phyloP scores from a whole-genome alignment of 495 filamentous ascomycete genomes.

The Chaetomium cochliodes region DNA sequence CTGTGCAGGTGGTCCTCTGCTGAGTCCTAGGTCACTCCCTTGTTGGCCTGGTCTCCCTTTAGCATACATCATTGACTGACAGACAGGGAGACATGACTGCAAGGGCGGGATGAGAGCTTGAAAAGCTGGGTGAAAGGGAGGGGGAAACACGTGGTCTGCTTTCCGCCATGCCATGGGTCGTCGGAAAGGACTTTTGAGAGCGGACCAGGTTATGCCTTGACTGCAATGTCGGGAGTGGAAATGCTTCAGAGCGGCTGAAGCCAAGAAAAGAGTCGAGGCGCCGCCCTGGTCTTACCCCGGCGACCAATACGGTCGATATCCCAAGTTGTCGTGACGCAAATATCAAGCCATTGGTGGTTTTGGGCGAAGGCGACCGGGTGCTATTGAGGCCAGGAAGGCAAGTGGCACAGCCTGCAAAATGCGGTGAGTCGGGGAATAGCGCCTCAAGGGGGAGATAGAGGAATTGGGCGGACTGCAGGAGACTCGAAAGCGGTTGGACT shows the following conservation, averaged over 20 bases:
- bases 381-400: background rate
- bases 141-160: no score
- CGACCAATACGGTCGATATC: background rate
- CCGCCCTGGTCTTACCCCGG: background rate
- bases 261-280: background rate
- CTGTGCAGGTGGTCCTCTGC: no score
- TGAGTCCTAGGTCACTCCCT: background rate
- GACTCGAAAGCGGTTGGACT: background rate
- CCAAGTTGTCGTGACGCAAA: background rate
- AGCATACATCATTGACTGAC: background rate
- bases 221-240: background rate
- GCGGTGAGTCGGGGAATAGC: background rate
- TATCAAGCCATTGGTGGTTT: background rate
- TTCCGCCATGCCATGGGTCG: no score
- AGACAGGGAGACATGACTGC: background rate
- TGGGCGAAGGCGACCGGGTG: no score
- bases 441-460: background rate
- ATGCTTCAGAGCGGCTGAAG: constrained; percentile 2
- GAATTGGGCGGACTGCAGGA: background rate
- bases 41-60: background rate
- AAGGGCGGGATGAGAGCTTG: background rate
- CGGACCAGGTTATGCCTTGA: background rate
- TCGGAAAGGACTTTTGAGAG: no score
- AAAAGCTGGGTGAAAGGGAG: background rate
- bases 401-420: background rate